Percentiles rank a stretch among this genome's conserved stretches.
Conservation (phyloP, 257 asterid genomes). For the Nicotiana knightiana region DNA sequence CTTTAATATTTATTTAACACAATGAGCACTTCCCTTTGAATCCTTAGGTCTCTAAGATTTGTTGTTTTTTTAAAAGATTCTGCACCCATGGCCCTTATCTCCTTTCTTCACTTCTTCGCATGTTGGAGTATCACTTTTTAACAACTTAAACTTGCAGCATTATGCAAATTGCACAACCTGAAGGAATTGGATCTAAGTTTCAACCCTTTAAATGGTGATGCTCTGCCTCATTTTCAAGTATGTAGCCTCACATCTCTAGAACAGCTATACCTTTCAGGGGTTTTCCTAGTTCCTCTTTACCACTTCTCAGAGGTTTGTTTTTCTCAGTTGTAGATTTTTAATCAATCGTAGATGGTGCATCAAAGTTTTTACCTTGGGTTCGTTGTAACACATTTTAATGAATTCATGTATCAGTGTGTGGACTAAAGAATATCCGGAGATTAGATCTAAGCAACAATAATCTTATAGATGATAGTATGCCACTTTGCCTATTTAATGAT, state of each 20-base stretch:
- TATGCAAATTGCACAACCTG: conserved; percentile 13
- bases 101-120: neutral
- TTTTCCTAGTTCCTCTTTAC: conserved; percentile 1
- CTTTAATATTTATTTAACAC: neutral
- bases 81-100: neutral
- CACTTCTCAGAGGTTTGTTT: conserved; percentile 8
- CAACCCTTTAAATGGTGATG: conserved; percentile 14
- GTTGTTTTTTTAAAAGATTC: neutral
- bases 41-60: neutral
- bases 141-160: conserved; percentile 9
- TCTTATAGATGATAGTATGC: neutral
- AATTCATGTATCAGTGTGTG: neutral
- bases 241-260: neutral
- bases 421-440: neutral
- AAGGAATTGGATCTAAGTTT: conserved; percentile 17
- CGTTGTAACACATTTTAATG: neutral
- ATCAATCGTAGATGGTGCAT: neutral
- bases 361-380: neutral
- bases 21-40: neutral
- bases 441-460: neutral
- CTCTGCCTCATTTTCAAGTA: conserved; percentile 15
- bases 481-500: conserved; percentile 5
- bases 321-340: neutral
- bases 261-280: conserved; percentile 2
- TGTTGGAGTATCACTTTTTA: neutral